A percentile compares a stretch with the other conserved stretches of the same genome.
Evolutionary conservation across 176 grass and related monocot species (phyloP).

Genomic region (Typha latifolia): DNA sequence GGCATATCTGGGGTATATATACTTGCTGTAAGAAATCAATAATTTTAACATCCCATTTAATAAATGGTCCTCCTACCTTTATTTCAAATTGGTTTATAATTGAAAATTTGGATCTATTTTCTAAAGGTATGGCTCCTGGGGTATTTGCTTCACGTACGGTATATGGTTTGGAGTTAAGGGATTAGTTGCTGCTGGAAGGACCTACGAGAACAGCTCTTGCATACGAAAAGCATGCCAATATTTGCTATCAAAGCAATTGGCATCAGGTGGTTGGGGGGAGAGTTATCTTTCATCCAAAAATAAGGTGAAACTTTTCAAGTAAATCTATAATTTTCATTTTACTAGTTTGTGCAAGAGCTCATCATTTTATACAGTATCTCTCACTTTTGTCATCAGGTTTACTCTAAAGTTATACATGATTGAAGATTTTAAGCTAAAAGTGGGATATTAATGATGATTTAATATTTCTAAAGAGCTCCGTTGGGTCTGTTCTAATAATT

Average conservation of each 20-base stretch:
- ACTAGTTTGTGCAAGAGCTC: neutral
- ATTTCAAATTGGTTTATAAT: too few relatives aligned
- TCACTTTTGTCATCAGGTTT: neutral
- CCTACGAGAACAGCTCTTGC: slow-evolving; percentile 28
- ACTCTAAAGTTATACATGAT: neutral
- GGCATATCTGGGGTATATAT: too few relatives aligned
- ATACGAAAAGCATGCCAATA: slow-evolving; percentile 53
- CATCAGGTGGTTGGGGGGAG: slow-evolving; percentile 62
- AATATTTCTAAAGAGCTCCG: too few relatives aligned
- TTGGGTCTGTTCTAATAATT: too few relatives aligned
- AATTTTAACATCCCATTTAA: too few relatives aligned
- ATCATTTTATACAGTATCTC: neutral
- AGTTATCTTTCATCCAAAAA: slow-evolving; percentile 56
- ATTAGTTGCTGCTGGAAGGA: slow-evolving; percentile 33
- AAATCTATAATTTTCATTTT: neutral
- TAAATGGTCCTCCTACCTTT: too few relatives aligned
- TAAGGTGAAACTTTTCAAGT: neutral
- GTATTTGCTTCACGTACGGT: slow-evolving; percentile 58
- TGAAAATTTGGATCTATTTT: too few relatives aligned
- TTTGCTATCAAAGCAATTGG: slow-evolving; percentile 51
- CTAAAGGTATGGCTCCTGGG: slow-evolving; percentile 53
- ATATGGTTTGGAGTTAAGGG: slow-evolving; percentile 60
- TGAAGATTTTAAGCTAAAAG: too few relatives aligned
- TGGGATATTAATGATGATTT: too few relatives aligned
- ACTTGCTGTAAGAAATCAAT: too few relatives aligned